phyloP scores from a whole-genome alignment of 176 grass and related monocot genomes.

The Echinochloa phyllopogon region DNA sequence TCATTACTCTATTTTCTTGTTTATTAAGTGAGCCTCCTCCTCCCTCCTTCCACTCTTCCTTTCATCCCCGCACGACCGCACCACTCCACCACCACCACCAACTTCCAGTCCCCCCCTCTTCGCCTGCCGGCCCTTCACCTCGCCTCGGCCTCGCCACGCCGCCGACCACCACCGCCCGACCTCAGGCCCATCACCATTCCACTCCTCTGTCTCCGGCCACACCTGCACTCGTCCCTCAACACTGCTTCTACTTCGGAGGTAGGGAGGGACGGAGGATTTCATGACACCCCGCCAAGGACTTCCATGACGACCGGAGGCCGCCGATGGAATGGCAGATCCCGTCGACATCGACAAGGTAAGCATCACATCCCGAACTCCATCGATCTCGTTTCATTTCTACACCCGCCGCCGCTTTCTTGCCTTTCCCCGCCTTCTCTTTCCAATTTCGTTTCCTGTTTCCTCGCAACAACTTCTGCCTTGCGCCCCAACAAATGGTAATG shows the following conservation, averaged over 20 bases:
- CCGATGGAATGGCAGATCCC: constrained; percentile 95
- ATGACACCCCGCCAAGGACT: constrained; percentile 55
- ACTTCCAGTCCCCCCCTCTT: not conserved
- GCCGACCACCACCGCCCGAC: not conserved
- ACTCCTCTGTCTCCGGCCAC: not conserved
- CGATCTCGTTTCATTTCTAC: not conserved
- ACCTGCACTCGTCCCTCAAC: not conserved
- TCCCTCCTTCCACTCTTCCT: not conserved
- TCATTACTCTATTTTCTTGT: not conserved
- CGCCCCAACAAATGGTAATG: constrained; percentile 11
- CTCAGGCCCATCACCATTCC: not conserved
- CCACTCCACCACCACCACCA: constrained; percentile 34
- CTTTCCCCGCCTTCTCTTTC: not conserved
- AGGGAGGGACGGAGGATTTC: constrained; percentile 23
- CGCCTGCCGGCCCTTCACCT: not conserved
- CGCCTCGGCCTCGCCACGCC: not conserved
- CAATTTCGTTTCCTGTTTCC: not conserved
- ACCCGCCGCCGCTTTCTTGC: not conserved
- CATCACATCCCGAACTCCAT: not conserved
- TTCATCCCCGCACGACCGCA: constrained; percentile 32
- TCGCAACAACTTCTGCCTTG: not conserved
- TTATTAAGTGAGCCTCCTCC: not conserved
- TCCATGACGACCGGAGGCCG: constrained; percentile 70
- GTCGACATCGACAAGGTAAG: constrained; percentile 80
- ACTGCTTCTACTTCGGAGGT: no score